Base-by-base conservation (phyloP, 2,329 filamentous ascomycete species). In the Apiospora malaysiana region DNA sequence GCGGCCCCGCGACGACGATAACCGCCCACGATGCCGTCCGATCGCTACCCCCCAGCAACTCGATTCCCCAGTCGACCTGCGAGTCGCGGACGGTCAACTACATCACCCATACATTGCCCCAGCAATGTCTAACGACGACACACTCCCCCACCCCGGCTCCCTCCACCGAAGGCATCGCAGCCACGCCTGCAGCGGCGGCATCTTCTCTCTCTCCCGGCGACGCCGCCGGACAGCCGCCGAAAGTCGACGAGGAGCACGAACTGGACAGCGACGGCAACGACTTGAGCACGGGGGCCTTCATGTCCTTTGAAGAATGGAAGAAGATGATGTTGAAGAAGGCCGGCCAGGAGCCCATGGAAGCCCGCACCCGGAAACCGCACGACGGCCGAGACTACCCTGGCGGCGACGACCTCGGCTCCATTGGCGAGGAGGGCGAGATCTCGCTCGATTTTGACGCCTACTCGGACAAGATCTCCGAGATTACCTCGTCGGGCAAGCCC, bases 281-380 rank as follows among this genome's bases (percentile, higher is more conserved):
- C 75, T 89, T 91, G 65, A 82, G 82, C 66, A 82, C 83, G 2
- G 81, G 81, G 66, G 92, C 94, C 8, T 98, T 98, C 80, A 90
- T 98, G 76, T 98, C 96, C 0, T 99, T 99, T 76, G 96, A 98
- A 79, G 95, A 98, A 77, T 99, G 96, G 96, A 98, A 97, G 83
- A 94, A 92, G 78, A 93, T 95, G 85, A 97, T 97, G 83, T 84
- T 98, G 23, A 93, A 92, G 68, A 93, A 94, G 78, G 92, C 90
- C 4, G 95, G 94, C 16, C 95, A 98, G 78, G 87, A 89, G 69
- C 84, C 85, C 7, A 81, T 94, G 85, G 78, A 93, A 83, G 75
- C 93, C 87, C 81, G 91, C 87, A 81, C 87, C 87, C 78, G 93
- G 84, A 79, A 89, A 85, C 75, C 86, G 77, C 80, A 85, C 84